Conservation (phyloP, 1,284 basidiomycete genomes). For the Boletus putidus region DNA sequence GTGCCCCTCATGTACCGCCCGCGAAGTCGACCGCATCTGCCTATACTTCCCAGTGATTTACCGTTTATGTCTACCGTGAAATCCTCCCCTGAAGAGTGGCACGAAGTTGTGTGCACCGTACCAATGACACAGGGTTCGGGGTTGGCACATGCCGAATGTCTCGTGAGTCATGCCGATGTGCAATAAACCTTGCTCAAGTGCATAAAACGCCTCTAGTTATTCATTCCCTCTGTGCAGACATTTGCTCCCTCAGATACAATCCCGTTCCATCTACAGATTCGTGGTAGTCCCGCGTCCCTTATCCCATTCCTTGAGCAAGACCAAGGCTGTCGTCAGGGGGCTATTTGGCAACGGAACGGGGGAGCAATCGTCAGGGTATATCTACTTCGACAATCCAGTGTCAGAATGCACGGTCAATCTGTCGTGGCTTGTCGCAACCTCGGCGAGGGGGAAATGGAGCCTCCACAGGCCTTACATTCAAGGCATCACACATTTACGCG, state of each 20-base stretch:
- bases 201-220: slow-evolving; percentile 24
- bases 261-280: slow-evolving; percentile 37
- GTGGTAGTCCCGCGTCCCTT: slow-evolving; percentile 32
- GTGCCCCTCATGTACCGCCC: slow-evolving; percentile 32
- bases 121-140: slow-evolving; percentile 25
- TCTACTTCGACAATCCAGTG: slow-evolving; percentile 25
- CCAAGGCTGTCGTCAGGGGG: slow-evolving; percentile 1
- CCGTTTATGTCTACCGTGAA: slow-evolving; percentile 36
- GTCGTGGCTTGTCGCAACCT: slow-evolving; percentile 8
- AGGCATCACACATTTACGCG: slow-evolving; percentile 3
- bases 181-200: background rate
- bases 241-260: slow-evolving; percentile 36
- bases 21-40: slow-evolving; percentile 27
- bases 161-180: slow-evolving; percentile 24
- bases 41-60: slow-evolving; percentile 29
- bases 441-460: slow-evolving; percentile 29
- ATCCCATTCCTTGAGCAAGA: slow-evolving; percentile 30
- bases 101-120: slow-evolving; percentile 30
- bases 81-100: slow-evolving; percentile 37
- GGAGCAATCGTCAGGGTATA: slow-evolving; percentile 29
- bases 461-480: slow-evolving; percentile 11
- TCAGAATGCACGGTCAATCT: slow-evolving; percentile 23
- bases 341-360: background rate
- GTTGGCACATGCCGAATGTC: slow-evolving; percentile 30
- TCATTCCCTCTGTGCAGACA: slow-evolving; percentile 31